phyloP scores from a whole-genome alignment of 371 early-diverging fungal species.

The Mucor irregularis region DNA sequence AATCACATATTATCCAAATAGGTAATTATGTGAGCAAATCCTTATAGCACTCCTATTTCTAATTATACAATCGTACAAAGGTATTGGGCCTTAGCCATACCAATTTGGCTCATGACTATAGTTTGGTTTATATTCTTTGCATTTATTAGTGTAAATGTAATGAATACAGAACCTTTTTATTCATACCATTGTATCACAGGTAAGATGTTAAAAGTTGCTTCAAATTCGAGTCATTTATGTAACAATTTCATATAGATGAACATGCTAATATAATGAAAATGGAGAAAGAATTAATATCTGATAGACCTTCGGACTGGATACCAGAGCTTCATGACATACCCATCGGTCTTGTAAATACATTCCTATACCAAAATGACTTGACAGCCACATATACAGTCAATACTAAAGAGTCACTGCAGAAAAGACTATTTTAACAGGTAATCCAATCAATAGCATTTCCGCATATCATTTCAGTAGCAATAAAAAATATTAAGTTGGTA shows the following conservation, averaged over 20 bases:
- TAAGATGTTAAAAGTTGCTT: conserved; percentile 23
- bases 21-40: conserved; percentile 31
- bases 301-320: conserved; percentile 59
- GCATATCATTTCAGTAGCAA: too few species aligned
- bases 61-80: conserved; percentile 21
- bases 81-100: conserved; percentile 79
- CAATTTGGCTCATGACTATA: conserved; percentile 70
- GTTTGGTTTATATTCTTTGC: conserved; percentile 71
- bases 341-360: conserved; percentile 65
- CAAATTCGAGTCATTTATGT: too few species aligned
- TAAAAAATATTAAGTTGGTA: too few species aligned
- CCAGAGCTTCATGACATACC: conserved; percentile 76
- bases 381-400: too few species aligned
- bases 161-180: conserved; percentile 69
- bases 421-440: too few species aligned
- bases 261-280: conserved; percentile 54
- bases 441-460: too few species aligned
- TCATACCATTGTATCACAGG: conserved; percentile 71
- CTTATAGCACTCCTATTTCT: conserved; percentile 14
- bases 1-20: conserved; percentile 77
- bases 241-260: too few species aligned
- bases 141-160: conserved; percentile 66
- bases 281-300: conserved; percentile 36
- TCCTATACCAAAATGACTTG: conserved; percentile 51
- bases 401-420: too few species aligned